These are phyloP conservation scores for Lyophyllum atratum DNA, from an alignment of 768 basidiomycete genomes.

Conservation along the genomic window DNA sequence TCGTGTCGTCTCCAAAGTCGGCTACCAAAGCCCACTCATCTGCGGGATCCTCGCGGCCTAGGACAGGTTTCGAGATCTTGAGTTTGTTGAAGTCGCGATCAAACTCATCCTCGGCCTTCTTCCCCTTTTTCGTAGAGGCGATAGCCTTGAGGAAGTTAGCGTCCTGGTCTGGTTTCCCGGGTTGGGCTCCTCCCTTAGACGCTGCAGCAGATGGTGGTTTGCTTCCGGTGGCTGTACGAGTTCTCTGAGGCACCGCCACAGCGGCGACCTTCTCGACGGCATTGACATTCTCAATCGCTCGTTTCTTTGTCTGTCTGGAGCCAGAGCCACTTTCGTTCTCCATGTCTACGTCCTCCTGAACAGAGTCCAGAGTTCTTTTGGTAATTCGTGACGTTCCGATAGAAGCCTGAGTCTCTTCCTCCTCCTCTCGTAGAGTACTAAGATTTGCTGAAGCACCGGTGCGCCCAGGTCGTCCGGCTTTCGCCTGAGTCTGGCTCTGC, in stretches of 20 bases:
- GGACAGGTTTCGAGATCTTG: constrained; percentile 66
- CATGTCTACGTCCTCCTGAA: constrained; percentile 43
- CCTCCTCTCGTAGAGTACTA: constrained; percentile 47
- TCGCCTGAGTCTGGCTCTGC: constrained; percentile 29
- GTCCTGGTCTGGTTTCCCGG: constrained; percentile 66
- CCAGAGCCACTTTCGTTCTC: constrained; percentile 14
- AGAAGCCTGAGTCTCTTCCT: constrained; percentile 49
- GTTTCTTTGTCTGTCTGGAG: constrained; percentile 39
- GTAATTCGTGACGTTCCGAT: constrained; percentile 21
- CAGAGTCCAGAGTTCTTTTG: constrained; percentile 41
- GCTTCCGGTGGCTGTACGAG: constrained; percentile 8
- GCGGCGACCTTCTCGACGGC: constrained; percentile 4
- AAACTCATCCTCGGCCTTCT: constrained; percentile 67
- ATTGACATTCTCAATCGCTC: constrained; percentile 42
- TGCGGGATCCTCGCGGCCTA: constrained; percentile 47
- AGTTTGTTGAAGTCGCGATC: constrained; percentile 82
- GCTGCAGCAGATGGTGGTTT: constrained; percentile 29
- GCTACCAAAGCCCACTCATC: constrained; percentile 61
- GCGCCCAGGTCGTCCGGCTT: constrained; percentile 16
- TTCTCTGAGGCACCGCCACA: constrained; percentile 1
- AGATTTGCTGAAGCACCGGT: constrained; percentile 17
- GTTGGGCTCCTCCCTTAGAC: constrained; percentile 32
- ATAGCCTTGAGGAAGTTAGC: constrained; percentile 69
- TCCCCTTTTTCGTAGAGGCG: constrained; percentile 70
- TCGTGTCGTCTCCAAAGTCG: constrained; percentile 64